These are phyloP conservation scores for Schizopora paradoxa DNA, from an alignment of 1,284 basidiomycete genomes.

Conservation along the genomic window DNA sequence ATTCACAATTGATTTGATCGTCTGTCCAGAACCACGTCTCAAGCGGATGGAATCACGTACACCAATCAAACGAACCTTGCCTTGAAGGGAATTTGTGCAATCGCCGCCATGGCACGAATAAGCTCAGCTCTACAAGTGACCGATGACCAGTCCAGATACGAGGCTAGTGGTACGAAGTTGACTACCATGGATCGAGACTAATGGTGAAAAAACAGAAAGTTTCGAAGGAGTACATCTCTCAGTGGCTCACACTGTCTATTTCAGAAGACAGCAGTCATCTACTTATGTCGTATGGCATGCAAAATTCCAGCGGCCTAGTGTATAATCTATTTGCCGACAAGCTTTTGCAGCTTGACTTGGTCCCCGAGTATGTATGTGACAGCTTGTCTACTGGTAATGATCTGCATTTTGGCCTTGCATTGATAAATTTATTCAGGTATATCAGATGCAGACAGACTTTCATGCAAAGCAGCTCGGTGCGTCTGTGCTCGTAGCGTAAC, in stretches of 20 bases:
- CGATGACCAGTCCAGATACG: constrained; percentile 18
- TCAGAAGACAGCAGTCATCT: constrained; percentile 14
- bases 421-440: constrained; percentile 1
- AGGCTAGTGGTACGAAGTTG: neutral
- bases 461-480: constrained; percentile 1
- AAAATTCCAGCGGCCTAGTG: constrained; percentile 30
- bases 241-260: neutral
- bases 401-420: neutral
- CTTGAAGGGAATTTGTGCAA: constrained; percentile 15
- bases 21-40: neutral
- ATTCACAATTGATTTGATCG: neutral
- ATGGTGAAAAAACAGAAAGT: neutral
- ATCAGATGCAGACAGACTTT: constrained; percentile 4
- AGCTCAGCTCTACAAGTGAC: constrained; percentile 8
- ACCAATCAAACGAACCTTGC: constrained; percentile 13
- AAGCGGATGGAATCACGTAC: constrained; percentile 3
- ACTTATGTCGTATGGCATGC: constrained; percentile 27
- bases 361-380: constrained; percentile 25
- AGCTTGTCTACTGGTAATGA: neutral
- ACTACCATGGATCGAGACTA: neutral
- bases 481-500: too few species aligned
- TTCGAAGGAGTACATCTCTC: constrained; percentile 9
- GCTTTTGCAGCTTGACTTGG: constrained; percentile 26
- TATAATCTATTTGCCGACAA: constrained; percentile 46
- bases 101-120: constrained; percentile 12